Base-by-base conservation (phyloP, 1,284 basidiomycete genomes). In the Apiotrichum domesticum region DNA sequence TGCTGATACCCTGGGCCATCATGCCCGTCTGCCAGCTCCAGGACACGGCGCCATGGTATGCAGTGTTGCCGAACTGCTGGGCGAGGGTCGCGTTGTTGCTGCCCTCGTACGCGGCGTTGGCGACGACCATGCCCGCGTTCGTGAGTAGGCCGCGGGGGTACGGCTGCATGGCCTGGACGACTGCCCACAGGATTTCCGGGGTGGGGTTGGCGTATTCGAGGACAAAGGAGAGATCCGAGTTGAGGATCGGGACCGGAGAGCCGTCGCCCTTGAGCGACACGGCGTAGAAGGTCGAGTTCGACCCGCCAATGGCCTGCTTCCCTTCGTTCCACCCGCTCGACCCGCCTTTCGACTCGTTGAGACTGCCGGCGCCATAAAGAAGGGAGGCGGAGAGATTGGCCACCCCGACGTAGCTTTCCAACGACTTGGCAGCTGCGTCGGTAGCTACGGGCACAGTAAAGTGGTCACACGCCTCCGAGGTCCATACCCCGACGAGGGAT, bases 31-130 rank as follows among this genome's bases (percentile, higher is more conserved):
- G 77, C 72, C 76, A 80, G 2, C 74, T 74, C 67, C 79, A 80
- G 8, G 76, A 68, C 15, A 79, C 78, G 34, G 79, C 78, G 10
- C 79, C 78, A 61, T 80, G 79, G 63, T 79, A 79, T n/a, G 73
- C 71, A 6, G 69, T 68, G 45, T 78, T 73, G 54, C 72, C 67
- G 51, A 79, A 73, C 3, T 42, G 52, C 58, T 65, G 33, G 9
- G 74, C 69, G 35, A 74, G 63, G 39, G 73, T 67, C 7, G 75
- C 75, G 1, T 63, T 66, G 35, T 70, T 63, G 29, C 29, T 29
- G 29, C 29, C 29, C 54, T 77, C 77, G 63, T 78, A 79, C 0
- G 79, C 79, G 0, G 79, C 74, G 63, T 79, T 80, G 35, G 79
- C 72, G 15, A 79, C 74, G 3, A 80, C 71, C 78, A 80, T 79